Evolutionary conservation across 1,284 basidiomycete genomes (phyloP).

Genomic region (Puccinia novopanici): DNA sequence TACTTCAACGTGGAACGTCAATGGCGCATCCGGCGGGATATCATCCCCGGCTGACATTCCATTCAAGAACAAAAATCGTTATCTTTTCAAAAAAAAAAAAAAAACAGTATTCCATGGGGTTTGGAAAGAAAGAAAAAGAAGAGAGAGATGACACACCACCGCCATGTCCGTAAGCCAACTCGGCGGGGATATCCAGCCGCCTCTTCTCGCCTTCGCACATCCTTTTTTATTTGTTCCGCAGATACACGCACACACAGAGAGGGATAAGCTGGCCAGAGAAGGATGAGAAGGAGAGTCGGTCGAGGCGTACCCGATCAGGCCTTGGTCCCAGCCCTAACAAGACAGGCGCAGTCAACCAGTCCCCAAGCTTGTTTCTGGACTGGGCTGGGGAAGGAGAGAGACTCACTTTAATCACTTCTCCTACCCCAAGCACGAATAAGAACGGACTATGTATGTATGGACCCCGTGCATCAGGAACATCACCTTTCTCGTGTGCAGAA

Average conservation of each 20-base stretch:
- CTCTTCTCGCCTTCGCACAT: slow-evolving; percentile 47
- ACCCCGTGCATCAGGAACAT: not conserved
- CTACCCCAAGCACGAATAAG: slow-evolving; percentile 34
- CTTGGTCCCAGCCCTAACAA: slow-evolving; percentile 46
- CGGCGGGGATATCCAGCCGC: slow-evolving; percentile 32
- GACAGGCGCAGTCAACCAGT: no score
- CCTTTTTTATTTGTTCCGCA: no score
- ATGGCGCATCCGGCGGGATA: slow-evolving; percentile 38
- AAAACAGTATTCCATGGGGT: no score
- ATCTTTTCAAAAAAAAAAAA: not conserved
- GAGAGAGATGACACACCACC: slow-evolving; percentile 18
- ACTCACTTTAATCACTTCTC: slow-evolving; percentile 46
- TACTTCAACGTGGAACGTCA: slow-evolving; percentile 41
- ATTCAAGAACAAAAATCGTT: no score
- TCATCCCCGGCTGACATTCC: slow-evolving; percentile 40
- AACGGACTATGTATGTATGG: slow-evolving; percentile 16
- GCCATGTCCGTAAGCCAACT: slow-evolving; percentile 33
- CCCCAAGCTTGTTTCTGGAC: no score
- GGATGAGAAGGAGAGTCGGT: no score
- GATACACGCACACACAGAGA: not conserved
- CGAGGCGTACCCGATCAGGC: slow-evolving; percentile 16
- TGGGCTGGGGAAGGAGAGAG: no score
- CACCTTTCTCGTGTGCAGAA: not conserved
- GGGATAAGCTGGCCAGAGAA: no score
- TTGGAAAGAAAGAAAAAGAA: not conserved